phyloP scores from a whole-genome alignment of 2,329 filamentous ascomycete genomes.

The Aspergillus sp. region DNA sequence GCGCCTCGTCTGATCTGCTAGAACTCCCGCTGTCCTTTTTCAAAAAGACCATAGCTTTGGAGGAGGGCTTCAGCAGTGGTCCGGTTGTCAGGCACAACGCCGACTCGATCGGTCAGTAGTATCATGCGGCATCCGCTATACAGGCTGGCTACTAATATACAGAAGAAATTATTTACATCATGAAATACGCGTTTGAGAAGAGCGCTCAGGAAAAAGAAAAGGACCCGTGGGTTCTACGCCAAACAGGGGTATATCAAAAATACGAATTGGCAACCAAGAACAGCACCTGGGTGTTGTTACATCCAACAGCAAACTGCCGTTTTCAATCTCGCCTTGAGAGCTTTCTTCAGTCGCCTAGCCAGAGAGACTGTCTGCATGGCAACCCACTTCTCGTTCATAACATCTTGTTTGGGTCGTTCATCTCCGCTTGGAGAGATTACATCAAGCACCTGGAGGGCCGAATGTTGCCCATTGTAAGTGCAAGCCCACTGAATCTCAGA shows the following conservation, averaged over 20 bases:
- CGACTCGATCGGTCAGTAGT: constrained; percentile 20
- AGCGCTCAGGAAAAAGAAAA: constrained; percentile 13
- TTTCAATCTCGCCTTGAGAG: constrained; percentile 19
- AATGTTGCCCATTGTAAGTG: constrained; percentile 23
- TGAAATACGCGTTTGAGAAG: constrained; percentile 31
- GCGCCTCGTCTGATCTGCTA: constrained; percentile 20
- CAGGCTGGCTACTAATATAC: not conserved
- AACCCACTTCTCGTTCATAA: constrained; percentile 27
- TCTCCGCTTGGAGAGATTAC: constrained; percentile 31
- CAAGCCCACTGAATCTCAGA: not conserved
- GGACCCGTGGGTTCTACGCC: constrained; percentile 30
- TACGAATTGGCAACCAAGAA: constrained; percentile 21
- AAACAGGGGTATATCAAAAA: constrained; percentile 34
- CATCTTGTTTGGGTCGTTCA: constrained; percentile 29
- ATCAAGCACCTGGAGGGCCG: constrained; percentile 25
- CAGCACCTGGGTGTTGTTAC: constrained; percentile 27
- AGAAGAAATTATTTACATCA: constrained; percentile 27
- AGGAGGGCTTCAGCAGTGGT: constrained; percentile 26
- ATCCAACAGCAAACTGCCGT: constrained; percentile 18
- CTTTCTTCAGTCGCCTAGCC: constrained; percentile 7
- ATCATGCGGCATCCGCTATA: not conserved
- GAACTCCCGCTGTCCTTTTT: constrained; percentile 27
- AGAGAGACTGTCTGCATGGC: constrained; percentile 6
- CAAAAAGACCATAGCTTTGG: constrained; percentile 21
- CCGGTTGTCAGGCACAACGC: constrained; percentile 13